phyloP scores from a whole-genome alignment of 176 grass and related monocot species.

The Aegilops tauschii region DNA sequence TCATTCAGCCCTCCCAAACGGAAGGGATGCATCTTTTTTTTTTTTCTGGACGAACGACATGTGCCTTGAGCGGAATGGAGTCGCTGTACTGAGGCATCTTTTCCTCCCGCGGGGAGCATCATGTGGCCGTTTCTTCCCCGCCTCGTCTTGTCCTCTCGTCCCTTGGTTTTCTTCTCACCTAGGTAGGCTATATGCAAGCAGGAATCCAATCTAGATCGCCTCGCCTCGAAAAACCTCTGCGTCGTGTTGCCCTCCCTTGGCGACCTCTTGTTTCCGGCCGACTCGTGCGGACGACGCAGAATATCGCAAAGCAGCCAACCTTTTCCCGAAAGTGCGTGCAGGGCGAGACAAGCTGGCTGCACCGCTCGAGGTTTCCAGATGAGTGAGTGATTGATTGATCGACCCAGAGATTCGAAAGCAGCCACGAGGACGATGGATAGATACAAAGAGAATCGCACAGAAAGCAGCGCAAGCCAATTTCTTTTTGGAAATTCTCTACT shows the following conservation, averaged over 20 bases:
- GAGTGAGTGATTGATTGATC: not conserved
- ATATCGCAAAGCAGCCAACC: not conserved
- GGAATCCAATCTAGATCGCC: not conserved
- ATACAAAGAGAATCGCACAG: not conserved
- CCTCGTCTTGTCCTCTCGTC: too few species aligned
- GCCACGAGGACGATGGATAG: not conserved
- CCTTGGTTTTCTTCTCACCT: too few species aligned
- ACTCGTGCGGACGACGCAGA: not conserved
- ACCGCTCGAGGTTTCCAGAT: conserved; percentile 35
- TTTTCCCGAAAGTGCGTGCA: not conserved
- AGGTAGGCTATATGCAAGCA: too few species aligned
- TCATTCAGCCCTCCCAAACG: too few species aligned
- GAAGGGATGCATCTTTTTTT: too few species aligned
- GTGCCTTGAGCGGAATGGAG: too few species aligned
- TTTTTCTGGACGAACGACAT: too few species aligned
- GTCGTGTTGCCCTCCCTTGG: not conserved
- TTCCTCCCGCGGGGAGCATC: too few species aligned
- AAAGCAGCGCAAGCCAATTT: not conserved
- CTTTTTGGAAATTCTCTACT: not conserved
- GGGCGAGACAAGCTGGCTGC: not conserved
- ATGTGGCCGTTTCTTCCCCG: too few species aligned
- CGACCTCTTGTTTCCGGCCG: not conserved
- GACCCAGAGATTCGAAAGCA: not conserved
- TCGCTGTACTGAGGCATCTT: too few species aligned
- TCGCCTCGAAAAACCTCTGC: not conserved